Evolutionary conservation across 192 early-diverging fungal genomes (phyloP).

Genomic region (Backusella liffmaniae): DNA sequence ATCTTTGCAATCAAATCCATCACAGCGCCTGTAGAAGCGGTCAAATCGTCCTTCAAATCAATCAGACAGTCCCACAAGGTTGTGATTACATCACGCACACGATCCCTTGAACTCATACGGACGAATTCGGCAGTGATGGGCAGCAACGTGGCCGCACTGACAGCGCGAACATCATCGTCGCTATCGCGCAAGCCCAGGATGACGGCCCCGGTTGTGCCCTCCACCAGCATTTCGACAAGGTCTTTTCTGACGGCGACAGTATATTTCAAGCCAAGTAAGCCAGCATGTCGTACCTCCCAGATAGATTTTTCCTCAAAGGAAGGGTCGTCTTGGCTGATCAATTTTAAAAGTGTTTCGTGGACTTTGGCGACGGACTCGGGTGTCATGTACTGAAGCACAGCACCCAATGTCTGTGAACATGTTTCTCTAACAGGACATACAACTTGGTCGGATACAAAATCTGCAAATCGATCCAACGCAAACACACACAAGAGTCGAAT

Average conservation of each 20-base stretch:
- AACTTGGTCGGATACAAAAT: conserved; percentile 94
- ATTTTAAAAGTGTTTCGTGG: conserved; percentile 65
- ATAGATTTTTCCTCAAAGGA: conserved; percentile 44
- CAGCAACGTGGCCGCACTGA: conserved; percentile 85
- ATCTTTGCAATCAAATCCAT: conserved; percentile 92
- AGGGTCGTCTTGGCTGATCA: conserved; percentile 58
- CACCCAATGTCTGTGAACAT: conserved; percentile 80
- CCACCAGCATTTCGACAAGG: conserved; percentile 73
- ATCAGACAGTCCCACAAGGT: conserved; percentile 88
- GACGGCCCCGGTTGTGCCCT: conserved; percentile 76
- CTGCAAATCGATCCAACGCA: conserved; percentile 92
- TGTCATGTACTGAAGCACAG: conserved; percentile 62
- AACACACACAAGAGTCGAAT: conserved; percentile 94
- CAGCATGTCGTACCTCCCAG: conserved; percentile 95
- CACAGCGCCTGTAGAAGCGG: conserved; percentile 85
- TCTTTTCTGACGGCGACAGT: conserved; percentile 90
- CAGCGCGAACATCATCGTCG: conserved; percentile 95
- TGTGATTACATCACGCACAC: conserved; percentile 71
- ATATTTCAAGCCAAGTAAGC: conserved; percentile 91
- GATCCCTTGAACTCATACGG: conserved; percentile 53
- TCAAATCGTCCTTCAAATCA: conserved; percentile 88
- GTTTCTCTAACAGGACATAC: conserved; percentile 96
- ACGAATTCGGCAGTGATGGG: conserved; percentile 85
- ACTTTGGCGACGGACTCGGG: conserved; percentile 58
- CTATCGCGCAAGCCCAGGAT: conserved; percentile 79